Evolutionary conservation across 345 rosid species (phyloP).

Genomic region (Moringa oleifera): DNA sequence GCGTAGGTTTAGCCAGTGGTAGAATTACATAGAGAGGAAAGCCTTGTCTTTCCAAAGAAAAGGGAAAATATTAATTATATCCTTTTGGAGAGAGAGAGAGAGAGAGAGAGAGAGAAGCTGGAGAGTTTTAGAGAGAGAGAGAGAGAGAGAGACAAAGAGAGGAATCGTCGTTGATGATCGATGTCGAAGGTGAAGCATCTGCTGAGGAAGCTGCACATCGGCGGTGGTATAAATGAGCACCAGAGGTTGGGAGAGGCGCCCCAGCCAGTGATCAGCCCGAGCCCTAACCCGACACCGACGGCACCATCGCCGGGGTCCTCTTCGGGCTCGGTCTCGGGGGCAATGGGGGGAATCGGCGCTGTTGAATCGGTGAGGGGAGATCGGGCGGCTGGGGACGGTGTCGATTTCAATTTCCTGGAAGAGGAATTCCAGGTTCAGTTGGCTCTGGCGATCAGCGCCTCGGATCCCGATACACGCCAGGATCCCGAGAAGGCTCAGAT

Average conservation of each 20-base stretch:
- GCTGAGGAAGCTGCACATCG: slow-evolving; percentile 87
- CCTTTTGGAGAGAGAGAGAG: slow-evolving; percentile 21
- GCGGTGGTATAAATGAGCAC: slow-evolving; percentile 56
- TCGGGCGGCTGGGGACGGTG: slow-evolving; percentile 28
- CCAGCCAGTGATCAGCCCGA: slow-evolving; percentile 36
- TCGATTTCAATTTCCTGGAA: slow-evolving; percentile 72
- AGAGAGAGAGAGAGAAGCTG: slow-evolving; percentile 28
- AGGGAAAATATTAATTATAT: slow-evolving; percentile 17
- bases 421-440: slow-evolving; percentile 95
- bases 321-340: slow-evolving; percentile 28
- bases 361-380: slow-evolving; percentile 43
- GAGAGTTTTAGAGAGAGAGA: no score
- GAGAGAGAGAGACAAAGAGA: slow-evolving; percentile 29
- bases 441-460: slow-evolving; percentile 93
- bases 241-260: slow-evolving; percentile 40
- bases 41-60: background rate
- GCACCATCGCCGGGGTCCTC: slow-evolving; percentile 30
- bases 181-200: slow-evolving; percentile 97
- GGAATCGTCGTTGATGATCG: slow-evolving; percentile 58
- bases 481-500: slow-evolving; percentile 89
- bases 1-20: slow-evolving; percentile 50
- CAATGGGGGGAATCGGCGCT: slow-evolving; percentile 44
- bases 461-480: slow-evolving; percentile 62
- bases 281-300: slow-evolving; percentile 29
- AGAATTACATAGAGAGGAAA: slow-evolving; percentile 6